Percentiles rank a stretch among this genome's conserved stretches.
Conservation (phyloP, 441 rosid genomes). For the Mallotus repandus region DNA sequence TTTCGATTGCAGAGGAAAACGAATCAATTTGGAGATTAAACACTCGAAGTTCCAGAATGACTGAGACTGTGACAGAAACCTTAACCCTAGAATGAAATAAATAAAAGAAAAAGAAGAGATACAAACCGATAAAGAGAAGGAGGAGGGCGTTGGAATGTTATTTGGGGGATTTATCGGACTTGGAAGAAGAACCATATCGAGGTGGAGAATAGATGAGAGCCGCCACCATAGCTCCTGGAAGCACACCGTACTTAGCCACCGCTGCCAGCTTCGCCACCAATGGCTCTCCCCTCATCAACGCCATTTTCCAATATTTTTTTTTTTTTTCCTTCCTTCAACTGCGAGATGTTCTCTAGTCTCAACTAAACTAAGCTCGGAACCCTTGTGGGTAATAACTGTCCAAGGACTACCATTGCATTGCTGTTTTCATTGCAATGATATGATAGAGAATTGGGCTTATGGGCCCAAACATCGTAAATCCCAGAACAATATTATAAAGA, state of each 20-base stretch:
- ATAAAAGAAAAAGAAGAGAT: neutral
- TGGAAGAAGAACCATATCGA: conserved; percentile 33
- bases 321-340: neutral
- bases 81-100: neutral
- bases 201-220: conserved; percentile 62
- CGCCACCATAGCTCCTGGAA: conserved; percentile 55
- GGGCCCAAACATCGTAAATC: too few species aligned
- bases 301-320: conserved; percentile 16
- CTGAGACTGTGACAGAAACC: neutral
- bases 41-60: too few species aligned
- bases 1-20: neutral
- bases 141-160: conserved; percentile 2
- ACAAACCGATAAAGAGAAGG: conserved; percentile 11
- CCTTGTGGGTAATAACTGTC: too few species aligned
- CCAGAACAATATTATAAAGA: too few species aligned
- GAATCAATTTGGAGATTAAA: neutral
- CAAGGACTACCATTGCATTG: too few species aligned
- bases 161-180: conserved; percentile 31
- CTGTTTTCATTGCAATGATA: too few species aligned
- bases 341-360: too few species aligned
- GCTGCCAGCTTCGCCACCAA: conserved; percentile 52
- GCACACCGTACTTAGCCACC: conserved; percentile 40
- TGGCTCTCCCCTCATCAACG: conserved; percentile 49
- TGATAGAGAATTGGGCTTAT: too few species aligned
- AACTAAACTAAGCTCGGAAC: too few species aligned